Base-by-base conservation (phyloP, 2,329 filamentous ascomycete genomes). In the Neopestalotiopsis rosae region DNA sequence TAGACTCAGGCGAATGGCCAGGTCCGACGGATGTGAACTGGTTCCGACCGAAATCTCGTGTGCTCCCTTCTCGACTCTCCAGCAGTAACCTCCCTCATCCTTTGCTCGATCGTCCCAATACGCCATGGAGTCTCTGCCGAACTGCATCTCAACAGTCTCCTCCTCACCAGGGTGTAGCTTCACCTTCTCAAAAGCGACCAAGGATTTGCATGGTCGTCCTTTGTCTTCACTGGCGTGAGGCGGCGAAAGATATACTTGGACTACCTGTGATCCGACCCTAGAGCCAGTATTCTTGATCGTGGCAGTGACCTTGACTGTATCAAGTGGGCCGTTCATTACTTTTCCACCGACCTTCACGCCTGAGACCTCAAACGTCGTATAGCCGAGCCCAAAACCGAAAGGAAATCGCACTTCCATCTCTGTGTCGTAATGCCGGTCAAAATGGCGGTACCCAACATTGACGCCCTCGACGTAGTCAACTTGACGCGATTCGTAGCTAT, bases 361-460 rank as follows among this genome's bases (percentile, higher is more conserved):
- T 4, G 14, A 14, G 68, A 66, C 52, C n/a, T 81, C 75, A 78
- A 95, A 96, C 1, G 81, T 86, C 0, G 93, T 93, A 82, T 95
- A 97, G 65, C 90, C 92, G 1, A 97, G 86, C 0, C 94, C 94
- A 70, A 90, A 94, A 0, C 95, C 94, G 75, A 97, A 97, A 58
- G 93, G 91, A 77, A 90, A 97, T 1, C 92, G 91, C 1, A 94
- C 94, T 5, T 84, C 84, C 69, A 95, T 91, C 68, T 86, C 84
- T 65, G 90, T 79, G 75, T 91, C 91, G 61, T 63, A 63, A 24
- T 63, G 34, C 30, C 30, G 61, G 82, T 97, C 94, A 73, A 97
- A 94, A 79, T 94, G 89, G n/a, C 94, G 90, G 81, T 97, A 97
- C 82, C 97, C 95, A 72, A 97, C 90, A 76, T 94, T 94, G 0